Evolutionary conservation across 768 basidiomycete genomes (phyloP), one percentile per base, ranked within the genome.

Genomic region (Coprinopsis strossmayeri): DNA sequence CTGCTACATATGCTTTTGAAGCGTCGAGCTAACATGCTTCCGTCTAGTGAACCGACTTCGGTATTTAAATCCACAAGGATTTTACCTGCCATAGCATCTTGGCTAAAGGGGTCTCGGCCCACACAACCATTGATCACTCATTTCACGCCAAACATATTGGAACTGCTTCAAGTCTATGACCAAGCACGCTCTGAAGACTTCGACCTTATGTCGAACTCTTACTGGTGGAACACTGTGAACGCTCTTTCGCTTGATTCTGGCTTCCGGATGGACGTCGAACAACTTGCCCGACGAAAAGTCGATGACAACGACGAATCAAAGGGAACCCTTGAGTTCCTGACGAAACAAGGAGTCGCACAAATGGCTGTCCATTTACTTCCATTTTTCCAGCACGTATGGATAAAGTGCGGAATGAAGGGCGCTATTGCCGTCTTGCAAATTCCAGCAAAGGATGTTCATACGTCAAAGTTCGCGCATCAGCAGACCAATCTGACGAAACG

Each of bases 21-120:
- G 23, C 27, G 10, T 23, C 20, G 28, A 25, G n/a, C 18, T 9
- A 18, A 9, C 11, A 25, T 27, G 51, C 28, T 55, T 28, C 18
- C 38, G 45, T 51, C n/a, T 53, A 90, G 88, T 62, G 96, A 99
- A 64, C 95, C 96, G 1, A 98, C 96, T 1, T 96, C 93, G 0
- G 73, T 85, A n/a, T 66, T 75, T 38, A 98, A 98, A 67, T 83
- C 88, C 0, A 69, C 71, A 1, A 68, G 73, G 2, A 81, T 98
- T 50, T 60, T 96, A 3, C 75, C 81, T 0, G 81, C 88, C 0
- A 64, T 87, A 43, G 60, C 67, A 3, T 64, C 71, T 12, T 68
- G 66, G 5, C 53, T 70, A 39, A 59, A 60, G 37, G 50, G 46
- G 51, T 49, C 50, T 15, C 48, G 49, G 18, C 40, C 50, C 13